Evolutionary conservation across 2,329 filamentous ascomycete genomes (phyloP).

Genomic region (Paracamarosporium sp.): DNA sequence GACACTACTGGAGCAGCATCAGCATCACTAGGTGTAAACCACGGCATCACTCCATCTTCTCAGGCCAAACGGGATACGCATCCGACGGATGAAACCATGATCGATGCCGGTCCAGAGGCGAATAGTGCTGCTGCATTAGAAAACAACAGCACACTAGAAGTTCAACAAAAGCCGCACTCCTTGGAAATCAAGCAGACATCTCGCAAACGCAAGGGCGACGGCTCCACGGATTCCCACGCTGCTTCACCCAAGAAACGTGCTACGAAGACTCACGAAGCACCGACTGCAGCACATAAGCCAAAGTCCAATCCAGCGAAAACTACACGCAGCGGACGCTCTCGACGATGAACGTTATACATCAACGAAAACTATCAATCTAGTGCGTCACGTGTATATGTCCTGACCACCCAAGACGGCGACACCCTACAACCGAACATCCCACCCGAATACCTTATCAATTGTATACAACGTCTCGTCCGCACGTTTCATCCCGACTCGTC

Average conservation of each 20-base stretch:
- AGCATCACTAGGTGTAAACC: neutral
- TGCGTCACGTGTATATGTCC: too few relatives aligned
- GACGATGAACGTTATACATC: too few relatives aligned
- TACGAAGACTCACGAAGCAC: constrained; percentile 41
- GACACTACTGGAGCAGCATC: neutral
- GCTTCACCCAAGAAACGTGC: constrained; percentile 35
- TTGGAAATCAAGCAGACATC: constrained; percentile 14
- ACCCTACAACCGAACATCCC: too few relatives aligned
- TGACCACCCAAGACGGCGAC: neutral
- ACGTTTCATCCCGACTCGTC: too few relatives aligned
- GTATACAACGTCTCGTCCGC: too few relatives aligned
- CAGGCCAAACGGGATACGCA: constrained; percentile 24
- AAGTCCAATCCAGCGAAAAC: constrained; percentile 23
- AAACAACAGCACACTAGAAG: constrained; percentile 3
- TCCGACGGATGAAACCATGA: constrained; percentile 11
- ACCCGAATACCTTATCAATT: too few relatives aligned
- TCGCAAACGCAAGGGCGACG: constrained; percentile 42
- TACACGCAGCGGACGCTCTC: constrained; percentile 19
- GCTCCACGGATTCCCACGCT: constrained; percentile 18
- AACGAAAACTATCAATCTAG: too few relatives aligned
- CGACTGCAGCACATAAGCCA: constrained; percentile 45
- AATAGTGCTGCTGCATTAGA: constrained; percentile 2
- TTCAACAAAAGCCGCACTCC: neutral
- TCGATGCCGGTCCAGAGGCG: neutral
- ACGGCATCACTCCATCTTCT: constrained; percentile 27